Percentiles rank a stretch among this genome's conserved stretches.
These are phyloP conservation scores for Auriscalpium microsporum DNA, from an alignment of 768 basidiomycete genomes.

Conservation along the genomic window DNA sequence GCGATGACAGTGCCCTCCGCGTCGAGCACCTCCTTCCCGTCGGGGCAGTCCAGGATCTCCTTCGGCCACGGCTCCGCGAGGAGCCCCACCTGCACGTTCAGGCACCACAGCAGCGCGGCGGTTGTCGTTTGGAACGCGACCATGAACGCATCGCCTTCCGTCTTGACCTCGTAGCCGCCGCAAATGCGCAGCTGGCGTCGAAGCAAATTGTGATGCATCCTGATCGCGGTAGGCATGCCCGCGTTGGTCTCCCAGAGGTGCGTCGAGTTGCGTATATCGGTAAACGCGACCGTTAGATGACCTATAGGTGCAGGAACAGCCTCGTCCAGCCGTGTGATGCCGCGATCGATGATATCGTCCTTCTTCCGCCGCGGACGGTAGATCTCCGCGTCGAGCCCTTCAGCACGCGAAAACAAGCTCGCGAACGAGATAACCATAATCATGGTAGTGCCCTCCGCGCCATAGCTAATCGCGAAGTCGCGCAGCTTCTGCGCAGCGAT, in stretches of 20 bases:
- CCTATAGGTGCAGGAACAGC: slow-evolving; percentile 84
- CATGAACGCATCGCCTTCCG: slow-evolving; percentile 99
- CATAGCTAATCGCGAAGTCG: slow-evolving; percentile 95
- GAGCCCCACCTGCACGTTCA: slow-evolving; percentile 78
- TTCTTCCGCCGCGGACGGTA: slow-evolving; percentile 29
- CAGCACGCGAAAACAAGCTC: slow-evolving; percentile 58
- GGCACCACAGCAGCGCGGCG: slow-evolving; percentile 83
- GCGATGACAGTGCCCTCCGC: slow-evolving; percentile 59
- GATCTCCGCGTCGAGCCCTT: slow-evolving; percentile 35
- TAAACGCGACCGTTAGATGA: slow-evolving; percentile 89
- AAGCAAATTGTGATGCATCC: slow-evolving; percentile 79
- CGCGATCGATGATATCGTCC: slow-evolving; percentile 48
- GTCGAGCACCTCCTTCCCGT: slow-evolving; percentile 76
- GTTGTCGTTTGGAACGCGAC: slow-evolving; percentile 90
- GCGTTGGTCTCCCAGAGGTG: slow-evolving; percentile 91
- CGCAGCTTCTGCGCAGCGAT: slow-evolving; percentile 94
- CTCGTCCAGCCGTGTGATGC: slow-evolving; percentile 53
- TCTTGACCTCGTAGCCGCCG: slow-evolving; percentile 98
- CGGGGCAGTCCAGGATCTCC: slow-evolving; percentile 88
- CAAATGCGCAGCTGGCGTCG: slow-evolving; percentile 81
- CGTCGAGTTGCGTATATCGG: slow-evolving; percentile 96
- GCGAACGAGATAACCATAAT: slow-evolving; percentile 91
- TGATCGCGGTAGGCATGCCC: slow-evolving; percentile 92
- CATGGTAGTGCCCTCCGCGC: slow-evolving; percentile 89
- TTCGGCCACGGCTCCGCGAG: slow-evolving; percentile 82